Percentiles rank a stretch among this genome's conserved stretches.
Evolutionary conservation across 2,329 filamentous ascomycete species (phyloP).

Genomic region (Calonectria crousiana): DNA sequence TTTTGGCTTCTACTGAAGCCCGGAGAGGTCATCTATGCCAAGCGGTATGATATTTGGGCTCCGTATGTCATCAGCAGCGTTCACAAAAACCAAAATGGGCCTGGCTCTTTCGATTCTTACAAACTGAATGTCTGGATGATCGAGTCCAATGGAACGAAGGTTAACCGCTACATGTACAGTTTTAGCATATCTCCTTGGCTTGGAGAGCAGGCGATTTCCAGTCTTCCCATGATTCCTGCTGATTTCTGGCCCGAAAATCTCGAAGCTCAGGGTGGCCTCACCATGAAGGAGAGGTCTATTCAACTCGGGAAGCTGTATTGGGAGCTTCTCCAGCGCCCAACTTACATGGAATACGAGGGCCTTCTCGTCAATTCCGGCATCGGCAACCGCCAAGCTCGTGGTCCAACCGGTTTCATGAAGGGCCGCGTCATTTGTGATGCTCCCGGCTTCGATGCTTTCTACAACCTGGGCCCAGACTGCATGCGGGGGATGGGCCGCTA

Average conservation of each 20-base stretch:
- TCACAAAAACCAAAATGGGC: constrained; percentile 23
- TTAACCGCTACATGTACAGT: constrained; percentile 53
- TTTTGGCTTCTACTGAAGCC: constrained; percentile 62
- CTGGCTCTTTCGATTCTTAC: constrained; percentile 33
- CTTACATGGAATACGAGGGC: constrained; percentile 61
- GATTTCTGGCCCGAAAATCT: constrained; percentile 56
- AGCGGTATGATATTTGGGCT: constrained; percentile 54
- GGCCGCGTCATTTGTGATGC: constrained; percentile 59
- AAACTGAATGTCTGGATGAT: constrained; percentile 58
- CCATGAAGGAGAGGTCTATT: constrained; percentile 54
- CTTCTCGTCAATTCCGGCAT: constrained; percentile 49
- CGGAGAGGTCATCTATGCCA: constrained; percentile 58
- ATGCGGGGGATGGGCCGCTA: constrained; percentile 30
- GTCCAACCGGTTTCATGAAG: constrained; percentile 52
- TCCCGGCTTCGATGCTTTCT: constrained; percentile 55
- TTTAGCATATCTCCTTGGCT: constrained; percentile 54
- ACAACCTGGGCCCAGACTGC: constrained; percentile 41
- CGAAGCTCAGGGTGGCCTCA: constrained; percentile 44
- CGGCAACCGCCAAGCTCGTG: constrained; percentile 41
- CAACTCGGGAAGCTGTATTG: constrained; percentile 59
- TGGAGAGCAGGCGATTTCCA: constrained; percentile 58
- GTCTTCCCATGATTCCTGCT: constrained; percentile 57
- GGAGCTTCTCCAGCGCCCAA: constrained; percentile 59
- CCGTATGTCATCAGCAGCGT: constrained; percentile 57
- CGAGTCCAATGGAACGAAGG: constrained; percentile 47